Evolutionary conservation across 495 filamentous ascomycete species (phyloP).

Genomic region (Geopyxis carbonaria): DNA sequence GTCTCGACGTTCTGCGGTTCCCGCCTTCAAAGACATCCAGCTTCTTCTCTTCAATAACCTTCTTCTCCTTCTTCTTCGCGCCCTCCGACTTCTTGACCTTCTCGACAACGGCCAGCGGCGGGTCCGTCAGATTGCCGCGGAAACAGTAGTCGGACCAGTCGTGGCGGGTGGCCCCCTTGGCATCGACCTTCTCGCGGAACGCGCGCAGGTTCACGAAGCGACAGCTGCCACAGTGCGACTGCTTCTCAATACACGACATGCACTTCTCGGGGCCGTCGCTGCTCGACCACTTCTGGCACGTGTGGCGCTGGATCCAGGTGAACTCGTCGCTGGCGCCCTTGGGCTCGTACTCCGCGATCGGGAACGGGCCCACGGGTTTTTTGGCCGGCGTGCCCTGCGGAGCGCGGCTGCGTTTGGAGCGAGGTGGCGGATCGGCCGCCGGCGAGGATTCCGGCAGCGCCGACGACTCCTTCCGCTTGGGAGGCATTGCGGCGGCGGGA

Average conservation of each 20-base stretch:
- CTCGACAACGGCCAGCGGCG: not conserved
- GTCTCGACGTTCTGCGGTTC: not conserved
- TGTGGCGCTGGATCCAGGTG: not conserved
- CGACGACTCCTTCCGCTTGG: too few species aligned
- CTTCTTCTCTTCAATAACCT: not conserved
- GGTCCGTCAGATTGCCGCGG: conserved; percentile 8
- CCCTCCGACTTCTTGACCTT: not conserved
- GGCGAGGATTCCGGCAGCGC: too few species aligned
- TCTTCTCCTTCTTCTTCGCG: not conserved
- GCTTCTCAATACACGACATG: conserved; percentile 19
- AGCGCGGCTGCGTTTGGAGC: too few species aligned
- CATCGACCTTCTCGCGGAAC: conserved; percentile 9
- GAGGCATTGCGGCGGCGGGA: too few species aligned
- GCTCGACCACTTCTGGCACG: not conserved
- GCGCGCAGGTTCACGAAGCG: conserved; percentile 16
- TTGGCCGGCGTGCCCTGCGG: too few species aligned
- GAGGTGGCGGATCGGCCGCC: too few species aligned
- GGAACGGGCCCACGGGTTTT: too few species aligned
- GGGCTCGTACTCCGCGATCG: too few species aligned
- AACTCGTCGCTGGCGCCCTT: not conserved
- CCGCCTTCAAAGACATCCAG: not conserved
- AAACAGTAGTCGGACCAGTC: conserved; percentile 13
- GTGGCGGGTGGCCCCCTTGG: not conserved
- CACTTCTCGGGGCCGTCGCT: conserved; percentile 10
- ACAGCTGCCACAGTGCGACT: conserved; percentile 11